Conservation (phyloP, 2,329 filamentous ascomycete genomes). For the Thyridium curvatum region DNA sequence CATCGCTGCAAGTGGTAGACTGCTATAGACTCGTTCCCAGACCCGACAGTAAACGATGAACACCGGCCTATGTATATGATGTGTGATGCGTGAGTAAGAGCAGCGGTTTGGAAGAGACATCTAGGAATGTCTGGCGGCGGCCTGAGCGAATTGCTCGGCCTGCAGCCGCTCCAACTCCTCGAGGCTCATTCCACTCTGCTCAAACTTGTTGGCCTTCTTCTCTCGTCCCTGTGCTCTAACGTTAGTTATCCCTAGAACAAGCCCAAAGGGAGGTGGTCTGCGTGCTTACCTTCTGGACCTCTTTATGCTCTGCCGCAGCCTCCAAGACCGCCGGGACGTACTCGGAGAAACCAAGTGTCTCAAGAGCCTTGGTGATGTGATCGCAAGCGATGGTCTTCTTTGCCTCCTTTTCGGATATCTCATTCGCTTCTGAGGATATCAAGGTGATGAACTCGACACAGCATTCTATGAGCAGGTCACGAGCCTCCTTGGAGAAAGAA, state of each 20-base stretch:
- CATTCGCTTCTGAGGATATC: conserved; percentile 97
- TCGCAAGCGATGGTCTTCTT: conserved; percentile 99
- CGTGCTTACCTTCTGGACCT: conserved; percentile 73
- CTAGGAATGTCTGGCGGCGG: conserved; percentile 64
- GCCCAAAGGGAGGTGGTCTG: too few species aligned
- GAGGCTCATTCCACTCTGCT: conserved; percentile 85
- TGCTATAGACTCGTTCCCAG: too few species aligned
- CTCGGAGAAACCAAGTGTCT: conserved; percentile 85
- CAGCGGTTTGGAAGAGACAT: too few species aligned
- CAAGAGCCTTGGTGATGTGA: conserved; percentile 91
- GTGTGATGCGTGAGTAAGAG: too few species aligned
- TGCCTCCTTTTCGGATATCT: conserved; percentile 96
- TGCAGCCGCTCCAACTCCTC: conserved; percentile 87
- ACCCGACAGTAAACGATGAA: too few species aligned
- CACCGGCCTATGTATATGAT: too few species aligned
- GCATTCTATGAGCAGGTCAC: conserved; percentile 94
- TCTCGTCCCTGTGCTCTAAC: conserved; percentile 76
- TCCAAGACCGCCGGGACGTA: conserved; percentile 85
- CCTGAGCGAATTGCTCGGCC: conserved; percentile 83
- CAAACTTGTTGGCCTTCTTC: conserved; percentile 96
- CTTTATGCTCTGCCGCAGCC: conserved; percentile 86
- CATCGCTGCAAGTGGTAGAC: too few species aligned
- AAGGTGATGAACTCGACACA: conserved; percentile 99
- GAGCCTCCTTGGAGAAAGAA: conserved; percentile 89
- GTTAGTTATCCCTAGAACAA: conserved; percentile 36